phyloP scores from a whole-genome alignment of 768 basidiomycete genomes.

The Lactifluus echinatus region DNA sequence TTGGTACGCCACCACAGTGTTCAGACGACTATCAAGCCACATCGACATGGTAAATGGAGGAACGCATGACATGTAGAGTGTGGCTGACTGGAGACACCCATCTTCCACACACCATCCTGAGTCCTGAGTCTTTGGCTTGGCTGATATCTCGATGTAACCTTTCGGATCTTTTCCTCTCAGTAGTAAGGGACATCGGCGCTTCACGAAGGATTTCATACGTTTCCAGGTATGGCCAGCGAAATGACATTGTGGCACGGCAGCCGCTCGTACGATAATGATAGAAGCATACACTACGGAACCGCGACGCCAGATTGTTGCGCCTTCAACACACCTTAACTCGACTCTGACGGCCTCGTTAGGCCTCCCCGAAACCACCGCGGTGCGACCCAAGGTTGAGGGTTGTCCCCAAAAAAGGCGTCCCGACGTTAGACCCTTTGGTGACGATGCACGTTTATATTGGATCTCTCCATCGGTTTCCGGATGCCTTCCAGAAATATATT shows the following conservation, averaged over 20 bases:
- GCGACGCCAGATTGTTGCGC: not conserved
- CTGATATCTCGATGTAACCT: not conserved
- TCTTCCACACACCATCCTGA: not conserved
- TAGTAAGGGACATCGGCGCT: not conserved
- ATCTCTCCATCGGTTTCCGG: constrained; percentile 5
- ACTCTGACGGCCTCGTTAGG: not conserved
- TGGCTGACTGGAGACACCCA: not conserved
- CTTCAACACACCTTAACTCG: not conserved
- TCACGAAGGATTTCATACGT: not conserved
- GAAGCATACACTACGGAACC: constrained; percentile 1
- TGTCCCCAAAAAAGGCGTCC: not conserved
- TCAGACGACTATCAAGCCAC: not conserved
- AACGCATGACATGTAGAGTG: not conserved
- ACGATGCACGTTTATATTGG: constrained; percentile 5
- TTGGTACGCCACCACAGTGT: not conserved
- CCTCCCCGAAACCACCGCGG: constrained; percentile 1
- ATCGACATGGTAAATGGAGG: not conserved
- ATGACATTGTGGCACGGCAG: not conserved
- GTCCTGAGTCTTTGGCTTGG: not conserved
- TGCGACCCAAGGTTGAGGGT: not conserved
- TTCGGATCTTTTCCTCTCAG: not conserved
- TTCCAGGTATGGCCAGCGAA: not conserved
- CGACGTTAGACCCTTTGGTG: not conserved
- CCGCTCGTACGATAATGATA: constrained; percentile 1
- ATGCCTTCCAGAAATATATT: not conserved